Percentiles rank a stretch among this genome's conserved stretches.
These are phyloP conservation scores for Amauroascus verrucosus DNA, from an alignment of 2,329 filamentous ascomycete genomes.

Conservation along the genomic window DNA sequence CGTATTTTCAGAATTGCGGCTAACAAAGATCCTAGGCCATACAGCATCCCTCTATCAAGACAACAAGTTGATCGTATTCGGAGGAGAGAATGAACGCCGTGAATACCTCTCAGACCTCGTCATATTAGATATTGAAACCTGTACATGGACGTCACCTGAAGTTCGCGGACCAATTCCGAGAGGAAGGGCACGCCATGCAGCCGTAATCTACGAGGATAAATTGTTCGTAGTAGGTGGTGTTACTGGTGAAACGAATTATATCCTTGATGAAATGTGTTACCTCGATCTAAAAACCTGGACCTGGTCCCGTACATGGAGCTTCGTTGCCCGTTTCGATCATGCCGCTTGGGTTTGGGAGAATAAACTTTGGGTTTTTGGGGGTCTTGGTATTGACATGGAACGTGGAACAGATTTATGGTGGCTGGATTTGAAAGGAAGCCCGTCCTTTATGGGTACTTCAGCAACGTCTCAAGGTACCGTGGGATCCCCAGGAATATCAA, in stretches of 20 bases:
- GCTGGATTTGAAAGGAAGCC: constrained; percentile 85
- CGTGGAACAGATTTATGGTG: constrained; percentile 94
- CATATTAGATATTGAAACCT: constrained; percentile 86
- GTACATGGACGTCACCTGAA: constrained; percentile 88
- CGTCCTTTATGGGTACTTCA: constrained; percentile 66
- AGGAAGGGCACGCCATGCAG: constrained; percentile 83
- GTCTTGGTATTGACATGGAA: constrained; percentile 91
- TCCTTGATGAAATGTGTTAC: constrained; percentile 93
- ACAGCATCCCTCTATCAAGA: constrained; percentile 90
- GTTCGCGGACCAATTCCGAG: constrained; percentile 76
- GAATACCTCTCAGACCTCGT: constrained; percentile 94
- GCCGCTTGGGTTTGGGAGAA: constrained; percentile 89
- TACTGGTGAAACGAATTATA: constrained; percentile 81
- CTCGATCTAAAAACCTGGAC: constrained; percentile 95
- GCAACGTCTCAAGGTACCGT: constrained; percentile 49
- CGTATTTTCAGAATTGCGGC: not conserved
- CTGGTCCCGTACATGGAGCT: constrained; percentile 93
- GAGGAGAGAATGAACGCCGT: constrained; percentile 93
- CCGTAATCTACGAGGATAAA: constrained; percentile 91
- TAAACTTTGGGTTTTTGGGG: constrained; percentile 92
- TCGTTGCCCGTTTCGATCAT: constrained; percentile 90
- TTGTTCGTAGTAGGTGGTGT: constrained; percentile 94
- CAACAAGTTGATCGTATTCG: constrained; percentile 92
- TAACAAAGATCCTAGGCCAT: constrained; percentile 52
- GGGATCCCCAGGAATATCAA: constrained; percentile 30